Evolutionary conservation across 176 grass and related monocot species (phyloP).

Genomic region (Ensete ventricosum): DNA sequence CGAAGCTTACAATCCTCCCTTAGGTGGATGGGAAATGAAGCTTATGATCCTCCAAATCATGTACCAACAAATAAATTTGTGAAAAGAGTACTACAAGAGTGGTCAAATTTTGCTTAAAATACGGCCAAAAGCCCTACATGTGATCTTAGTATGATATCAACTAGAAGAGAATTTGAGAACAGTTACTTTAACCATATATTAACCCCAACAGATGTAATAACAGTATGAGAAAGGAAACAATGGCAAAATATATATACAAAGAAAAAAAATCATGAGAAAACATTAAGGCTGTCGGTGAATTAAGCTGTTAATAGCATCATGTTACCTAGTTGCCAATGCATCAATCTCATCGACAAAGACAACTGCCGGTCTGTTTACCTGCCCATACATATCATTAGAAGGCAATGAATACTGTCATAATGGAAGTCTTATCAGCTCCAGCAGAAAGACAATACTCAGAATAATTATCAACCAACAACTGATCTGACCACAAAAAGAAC

Average conservation of each 20-base stretch:
- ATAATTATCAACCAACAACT: not conserved
- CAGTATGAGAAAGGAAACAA: not conserved
- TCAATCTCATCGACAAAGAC: slow-evolving; percentile 31
- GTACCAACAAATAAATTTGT: not conserved
- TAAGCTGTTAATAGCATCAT: not conserved
- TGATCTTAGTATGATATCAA: not conserved
- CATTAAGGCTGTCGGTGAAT: not conserved
- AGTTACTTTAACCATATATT: too few species aligned
- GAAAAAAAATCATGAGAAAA: not conserved
- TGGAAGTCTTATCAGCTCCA: not conserved
- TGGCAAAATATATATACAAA: not conserved
- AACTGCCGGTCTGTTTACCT: slow-evolving; percentile 30
- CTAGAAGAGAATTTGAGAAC: not conserved
- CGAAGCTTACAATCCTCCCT: too few species aligned
- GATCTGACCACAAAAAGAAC: not conserved
- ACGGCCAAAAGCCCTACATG: not conserved
- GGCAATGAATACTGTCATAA: not conserved
- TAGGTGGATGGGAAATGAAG: not conserved
- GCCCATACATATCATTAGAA: not conserved
- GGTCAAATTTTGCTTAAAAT: not conserved
- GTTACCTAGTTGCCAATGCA: slow-evolving; percentile 30
- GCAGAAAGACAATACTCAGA: not conserved
- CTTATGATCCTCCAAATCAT: not conserved
- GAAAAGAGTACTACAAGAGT: not conserved
- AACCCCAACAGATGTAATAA: too few species aligned